Percentiles rank a stretch among this genome's conserved stretches.
phyloP scores from a whole-genome alignment of 495 filamentous ascomycete genomes.

The Tuber aestivum region DNA sequence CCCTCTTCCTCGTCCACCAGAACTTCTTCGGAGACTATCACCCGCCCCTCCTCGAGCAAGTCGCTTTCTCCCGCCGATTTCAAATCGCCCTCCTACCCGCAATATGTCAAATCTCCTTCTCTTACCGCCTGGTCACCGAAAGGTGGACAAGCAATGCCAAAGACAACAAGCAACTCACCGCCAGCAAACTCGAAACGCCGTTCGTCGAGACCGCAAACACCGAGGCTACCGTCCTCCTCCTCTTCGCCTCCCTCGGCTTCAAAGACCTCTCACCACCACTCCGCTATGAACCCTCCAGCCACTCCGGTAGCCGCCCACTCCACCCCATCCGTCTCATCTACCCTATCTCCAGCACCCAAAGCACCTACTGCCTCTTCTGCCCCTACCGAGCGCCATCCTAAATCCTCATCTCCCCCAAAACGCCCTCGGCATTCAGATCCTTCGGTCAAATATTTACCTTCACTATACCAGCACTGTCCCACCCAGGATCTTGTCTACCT shows the following conservation, averaged over 20 bases:
- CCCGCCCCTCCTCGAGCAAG: slow-evolving; percentile 30
- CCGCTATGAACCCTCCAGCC: slow-evolving; percentile 33
- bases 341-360: slow-evolving; percentile 37
- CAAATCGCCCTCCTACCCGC: slow-evolving; percentile 34
- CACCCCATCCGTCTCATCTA: slow-evolving; percentile 23
- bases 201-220: slow-evolving; percentile 37
- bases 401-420: slow-evolving; percentile 49
- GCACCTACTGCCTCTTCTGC: slow-evolving; percentile 46
- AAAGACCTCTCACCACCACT: slow-evolving; percentile 21
- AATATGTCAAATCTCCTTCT: slow-evolving; percentile 35
- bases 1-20: slow-evolving; percentile 32
- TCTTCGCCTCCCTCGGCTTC: slow-evolving; percentile 27
- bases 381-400: slow-evolving; percentile 23
- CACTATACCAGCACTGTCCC: slow-evolving; percentile 69
- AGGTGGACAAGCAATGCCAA: slow-evolving; percentile 19
- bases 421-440: slow-evolving; percentile 53
- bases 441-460: slow-evolving; percentile 63
- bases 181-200: slow-evolving; percentile 27
- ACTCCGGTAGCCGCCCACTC: slow-evolving; percentile 27
- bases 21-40: slow-evolving; percentile 31
- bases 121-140: slow-evolving; percentile 29
- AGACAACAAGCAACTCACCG: slow-evolving; percentile 27
- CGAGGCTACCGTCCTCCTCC: slow-evolving; percentile 31
- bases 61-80: slow-evolving; percentile 36
- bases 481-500: slow-evolving; percentile 78